A percentile compares a stretch with the other conserved stretches of the same genome.
Evolutionary conservation across 352 stramenopile genomes (phyloP).

Genomic region (Poterioochromonas sp.): DNA sequence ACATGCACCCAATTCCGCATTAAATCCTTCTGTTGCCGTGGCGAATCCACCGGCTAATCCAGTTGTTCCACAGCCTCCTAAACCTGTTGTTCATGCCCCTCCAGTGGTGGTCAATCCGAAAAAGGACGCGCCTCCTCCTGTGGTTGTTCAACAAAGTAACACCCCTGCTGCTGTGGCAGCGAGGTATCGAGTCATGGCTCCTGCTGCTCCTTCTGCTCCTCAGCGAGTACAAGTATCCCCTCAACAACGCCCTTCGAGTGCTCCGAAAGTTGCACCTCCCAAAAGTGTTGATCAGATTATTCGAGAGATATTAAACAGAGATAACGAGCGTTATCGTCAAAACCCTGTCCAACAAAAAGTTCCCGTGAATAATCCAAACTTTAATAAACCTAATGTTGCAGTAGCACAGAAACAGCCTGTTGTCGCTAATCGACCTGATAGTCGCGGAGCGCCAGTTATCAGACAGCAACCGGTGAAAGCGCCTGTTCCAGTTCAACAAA

Average conservation of each 20-base stretch:
- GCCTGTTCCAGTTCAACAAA: no score
- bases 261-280: not conserved
- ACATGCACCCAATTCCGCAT: not conserved
- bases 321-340: not conserved
- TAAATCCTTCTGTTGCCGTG: not conserved
- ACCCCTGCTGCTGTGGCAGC: no score
- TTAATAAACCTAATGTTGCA: not conserved
- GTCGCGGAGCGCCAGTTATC: no score
- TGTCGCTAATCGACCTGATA: not conserved
- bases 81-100: not conserved
- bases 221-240: not conserved
- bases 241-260: not conserved
- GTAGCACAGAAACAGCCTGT: not conserved
- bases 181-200: not conserved
- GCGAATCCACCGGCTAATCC: not conserved
- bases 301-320: not conserved
- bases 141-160: not conserved
- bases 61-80: not conserved
- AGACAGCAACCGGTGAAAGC: no score
- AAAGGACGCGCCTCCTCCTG: not conserved
- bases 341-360: not conserved
- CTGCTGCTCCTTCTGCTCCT: not conserved
- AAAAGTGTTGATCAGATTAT: not conserved
- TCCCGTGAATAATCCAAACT: not conserved
- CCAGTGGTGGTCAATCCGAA: not conserved